Evolutionary conservation across 2,329 filamentous ascomycete genomes (phyloP).

Genomic region (Xylaria sp.): DNA sequence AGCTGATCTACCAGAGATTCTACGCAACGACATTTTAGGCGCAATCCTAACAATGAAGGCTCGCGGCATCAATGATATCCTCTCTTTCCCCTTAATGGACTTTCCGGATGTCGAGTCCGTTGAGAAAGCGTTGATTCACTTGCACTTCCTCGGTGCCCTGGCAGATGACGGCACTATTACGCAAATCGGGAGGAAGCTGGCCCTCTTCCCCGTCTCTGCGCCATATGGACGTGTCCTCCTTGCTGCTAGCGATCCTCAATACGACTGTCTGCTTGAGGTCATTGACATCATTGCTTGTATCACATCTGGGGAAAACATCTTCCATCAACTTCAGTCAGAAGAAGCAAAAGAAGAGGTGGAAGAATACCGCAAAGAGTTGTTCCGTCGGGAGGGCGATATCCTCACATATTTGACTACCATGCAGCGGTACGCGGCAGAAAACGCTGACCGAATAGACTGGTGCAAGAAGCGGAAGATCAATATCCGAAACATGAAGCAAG

Average conservation of each 20-base stretch:
- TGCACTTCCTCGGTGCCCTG: conserved; percentile 78
- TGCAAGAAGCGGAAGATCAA: conserved; percentile 61
- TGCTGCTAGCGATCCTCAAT: conserved; percentile 70
- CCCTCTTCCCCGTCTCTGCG: conserved; percentile 80
- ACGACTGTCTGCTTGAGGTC: conserved; percentile 75
- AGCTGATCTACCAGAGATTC: conserved; percentile 82
- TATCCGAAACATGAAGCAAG: conserved; percentile 63
- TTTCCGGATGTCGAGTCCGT: conserved; percentile 76
- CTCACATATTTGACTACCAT: conserved; percentile 66
- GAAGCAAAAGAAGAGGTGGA: conserved; percentile 58
- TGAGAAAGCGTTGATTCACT: conserved; percentile 78
- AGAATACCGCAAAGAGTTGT: conserved; percentile 57
- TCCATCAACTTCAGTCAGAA: conserved; percentile 61
- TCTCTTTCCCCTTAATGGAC: conserved; percentile 84
- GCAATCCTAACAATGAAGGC: conserved; percentile 93
- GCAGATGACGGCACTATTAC: conserved; percentile 74
- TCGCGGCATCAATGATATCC: conserved; percentile 78
- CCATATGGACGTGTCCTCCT: conserved; percentile 81
- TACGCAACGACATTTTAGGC: conserved; percentile 84
- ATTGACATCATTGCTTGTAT: conserved; percentile 80
- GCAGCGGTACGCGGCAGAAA: conserved; percentile 62
- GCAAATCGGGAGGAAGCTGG: conserved; percentile 72
- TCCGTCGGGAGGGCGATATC: conserved; percentile 66
- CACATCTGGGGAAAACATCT: conserved; percentile 65
- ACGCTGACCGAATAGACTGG: conserved; percentile 58